Base-by-base conservation (phyloP, 139 green algal species). In the Chlorella sp. region DNA sequence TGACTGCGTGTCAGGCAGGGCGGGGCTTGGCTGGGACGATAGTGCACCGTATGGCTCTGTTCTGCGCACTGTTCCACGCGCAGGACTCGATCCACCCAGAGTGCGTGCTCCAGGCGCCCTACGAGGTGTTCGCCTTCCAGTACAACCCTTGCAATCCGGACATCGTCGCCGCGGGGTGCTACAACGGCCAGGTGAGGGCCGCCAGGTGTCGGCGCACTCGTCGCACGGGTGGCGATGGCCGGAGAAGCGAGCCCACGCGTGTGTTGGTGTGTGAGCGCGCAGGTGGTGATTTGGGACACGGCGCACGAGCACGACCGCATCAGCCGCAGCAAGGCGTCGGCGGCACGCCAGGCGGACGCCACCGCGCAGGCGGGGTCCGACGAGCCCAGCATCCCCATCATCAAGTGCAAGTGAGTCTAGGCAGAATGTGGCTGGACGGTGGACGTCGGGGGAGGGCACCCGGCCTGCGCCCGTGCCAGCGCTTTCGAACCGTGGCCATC, bases 61-160 rank as follows among this genome's bases (percentile, higher is more conserved):
- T 26, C 42, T 17, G 42, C 10, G 42, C 42, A 26, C 24, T 27
- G 55, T 20, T 29, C 27, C 22, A 64, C 59, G 30, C 32, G 67
- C 67, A 72, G 62, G 91, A 96, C 74, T 83, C 88, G 3, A 92
- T 96, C 63, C 86, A 94, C 73, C 91, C 91, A 50, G 86, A 95
- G 82, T 83, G 80, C 23, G 88, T 95, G 49, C 79, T 97, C 70
- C 87, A 95, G 49, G 69, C 64, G 31, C 91, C 91, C 23, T 83
- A 83, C 31, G 88, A 96, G 69, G 83, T 93, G 2, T 85, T 85
- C 49, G 61, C 72, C 49, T 93, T 97, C 74, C 75, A 88, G 69
- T 93, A 87, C 84, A 93, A 97, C 80, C 91, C 91, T 1, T 2
- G 62, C 23, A 84, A 90, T 68, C 88, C 87, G 1, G 78, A 95